Percentiles rank a stretch among this genome's conserved stretches.
Evolutionary conservation across 116 monocot species (phyloP).

Genomic region (Trichopus zeylanicus): DNA sequence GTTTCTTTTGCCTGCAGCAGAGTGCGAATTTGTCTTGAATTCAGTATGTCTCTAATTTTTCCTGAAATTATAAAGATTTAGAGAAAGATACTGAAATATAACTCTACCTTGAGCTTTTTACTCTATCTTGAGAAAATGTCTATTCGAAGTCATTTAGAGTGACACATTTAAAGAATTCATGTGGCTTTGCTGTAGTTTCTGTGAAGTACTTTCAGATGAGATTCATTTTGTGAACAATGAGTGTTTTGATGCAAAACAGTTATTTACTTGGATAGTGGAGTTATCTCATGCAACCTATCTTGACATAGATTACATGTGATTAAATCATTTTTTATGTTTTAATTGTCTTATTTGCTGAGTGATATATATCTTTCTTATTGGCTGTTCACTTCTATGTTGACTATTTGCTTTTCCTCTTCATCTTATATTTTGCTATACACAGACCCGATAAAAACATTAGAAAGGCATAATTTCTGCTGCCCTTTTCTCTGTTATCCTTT

Average conservation of each 20-base stretch:
- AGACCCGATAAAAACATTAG: neutral
- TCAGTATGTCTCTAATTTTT: conserved; percentile 38
- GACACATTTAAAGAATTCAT: neutral
- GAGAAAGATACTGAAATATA: too few relatives aligned
- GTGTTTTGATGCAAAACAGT: too few relatives aligned
- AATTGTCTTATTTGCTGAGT: too few relatives aligned
- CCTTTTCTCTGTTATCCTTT: neutral
- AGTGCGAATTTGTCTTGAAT: conserved; percentile 78
- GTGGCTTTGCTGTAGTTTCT: too few relatives aligned
- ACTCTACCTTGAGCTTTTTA: too few relatives aligned
- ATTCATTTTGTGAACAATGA: too few relatives aligned
- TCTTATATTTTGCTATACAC: neutral
- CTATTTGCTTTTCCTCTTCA: neutral
- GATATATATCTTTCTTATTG: too few relatives aligned
- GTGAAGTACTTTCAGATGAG: neutral
- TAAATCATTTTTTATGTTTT: too few relatives aligned
- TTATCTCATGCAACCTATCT: too few relatives aligned
- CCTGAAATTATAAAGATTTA: neutral
- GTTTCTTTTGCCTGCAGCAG: conserved; percentile 78
- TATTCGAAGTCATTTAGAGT: neutral
- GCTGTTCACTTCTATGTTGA: neutral
- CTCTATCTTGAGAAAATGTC: neutral
- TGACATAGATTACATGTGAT: too few relatives aligned
- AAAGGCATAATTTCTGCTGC: neutral
- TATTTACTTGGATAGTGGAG: too few relatives aligned